Evolutionary conservation across 2,329 filamentous ascomycete genomes (phyloP).

Genomic region (Lecanosticta acicola): DNA sequence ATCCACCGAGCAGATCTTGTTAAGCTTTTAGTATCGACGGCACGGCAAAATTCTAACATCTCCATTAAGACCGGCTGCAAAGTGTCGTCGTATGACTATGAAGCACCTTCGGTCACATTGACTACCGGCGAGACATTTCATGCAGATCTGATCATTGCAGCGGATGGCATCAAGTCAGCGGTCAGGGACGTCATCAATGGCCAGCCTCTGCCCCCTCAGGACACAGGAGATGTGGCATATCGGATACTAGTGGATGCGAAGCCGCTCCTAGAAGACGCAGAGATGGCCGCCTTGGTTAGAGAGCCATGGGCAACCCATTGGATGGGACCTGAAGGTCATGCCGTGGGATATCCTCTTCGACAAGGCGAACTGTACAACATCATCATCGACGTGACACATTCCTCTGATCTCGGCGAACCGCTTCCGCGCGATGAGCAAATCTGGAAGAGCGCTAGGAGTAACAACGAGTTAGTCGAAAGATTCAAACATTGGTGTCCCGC

Average conservation of each 20-base stretch:
- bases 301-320: conserved; percentile 29
- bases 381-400: conserved; percentile 25
- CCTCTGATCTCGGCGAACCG: conserved; percentile 18
- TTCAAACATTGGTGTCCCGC: conserved; percentile 30
- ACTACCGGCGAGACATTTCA: conserved; percentile 15
- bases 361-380: conserved; percentile 32
- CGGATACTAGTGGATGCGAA: conserved; percentile 26
- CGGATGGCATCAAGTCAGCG: conserved; percentile 31
- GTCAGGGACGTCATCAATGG: conserved; percentile 26
- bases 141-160: conserved; percentile 28
- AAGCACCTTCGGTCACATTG: conserved; percentile 21
- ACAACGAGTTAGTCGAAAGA: conserved; percentile 23
- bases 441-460: conserved; percentile 27
- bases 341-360: conserved; percentile 30
- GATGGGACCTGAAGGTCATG: conserved; percentile 32
- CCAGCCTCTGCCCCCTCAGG: conserved; percentile 19
- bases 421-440: conserved; percentile 22
- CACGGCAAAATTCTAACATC: conserved; percentile 13
- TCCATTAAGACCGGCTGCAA: conserved; percentile 18
- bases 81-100: conserved; percentile 26
- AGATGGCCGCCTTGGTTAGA: conserved; percentile 24
- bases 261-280: conserved; percentile 26
- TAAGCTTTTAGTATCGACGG: conserved; percentile 18
- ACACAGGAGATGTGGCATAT: conserved; percentile 32
- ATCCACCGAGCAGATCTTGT: conserved; percentile 31